Evolutionary conservation across 768 basidiomycete species (phyloP), one percentile per base, ranked within the genome.

Genomic region (Rhodotorula kratochvilovae): DNA sequence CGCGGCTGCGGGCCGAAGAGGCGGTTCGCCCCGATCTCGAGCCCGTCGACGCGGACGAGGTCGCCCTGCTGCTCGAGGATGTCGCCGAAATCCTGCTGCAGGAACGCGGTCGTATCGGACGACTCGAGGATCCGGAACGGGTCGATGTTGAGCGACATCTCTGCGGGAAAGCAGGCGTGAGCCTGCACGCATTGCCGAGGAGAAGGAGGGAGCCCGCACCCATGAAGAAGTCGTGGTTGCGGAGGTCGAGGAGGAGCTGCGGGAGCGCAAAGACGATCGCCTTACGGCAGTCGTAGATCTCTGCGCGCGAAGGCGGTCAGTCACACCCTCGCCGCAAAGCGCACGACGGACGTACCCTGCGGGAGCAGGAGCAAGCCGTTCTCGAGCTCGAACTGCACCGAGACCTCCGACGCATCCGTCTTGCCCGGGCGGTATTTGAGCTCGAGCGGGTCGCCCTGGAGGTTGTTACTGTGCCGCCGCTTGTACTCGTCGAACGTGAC

Each of bases 1-100:
- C 86, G 85, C 13, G 95, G 95, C 68, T 87, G 86, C 21, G 91
- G 90, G 15, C 95, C 95, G 77, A 96, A 95, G 19, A 98, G 82
- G 35, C 94, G 87, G 78, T 96, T 86, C 3, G 90, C 88, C 23
- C 87, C 86, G 59, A 98, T 86, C 70, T 90, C 86, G 74, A 94
- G 79, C 19, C 89, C 67, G 27, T 68, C 55, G 5, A 68, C 56
- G 35, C 46, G 56, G 2, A 68, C 33, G 19, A 27, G 13, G 48
- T 68, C 67, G 42, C 33, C 17, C 12, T 36, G 46, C 11, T 43
- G 43, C 35, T 46, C 45, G 33, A 53, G 12, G 29, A 57, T 11
- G 0, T 10, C 21, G 29, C 19, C 51, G 27, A 57, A 74, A 35
- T 35, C 36, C 21, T 48, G 46, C 27, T 33, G 23, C 13, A 79